Base-by-base conservation (phyloP, 2,329 filamentous ascomycete genomes). In the Fusarium penzigii region DNA sequence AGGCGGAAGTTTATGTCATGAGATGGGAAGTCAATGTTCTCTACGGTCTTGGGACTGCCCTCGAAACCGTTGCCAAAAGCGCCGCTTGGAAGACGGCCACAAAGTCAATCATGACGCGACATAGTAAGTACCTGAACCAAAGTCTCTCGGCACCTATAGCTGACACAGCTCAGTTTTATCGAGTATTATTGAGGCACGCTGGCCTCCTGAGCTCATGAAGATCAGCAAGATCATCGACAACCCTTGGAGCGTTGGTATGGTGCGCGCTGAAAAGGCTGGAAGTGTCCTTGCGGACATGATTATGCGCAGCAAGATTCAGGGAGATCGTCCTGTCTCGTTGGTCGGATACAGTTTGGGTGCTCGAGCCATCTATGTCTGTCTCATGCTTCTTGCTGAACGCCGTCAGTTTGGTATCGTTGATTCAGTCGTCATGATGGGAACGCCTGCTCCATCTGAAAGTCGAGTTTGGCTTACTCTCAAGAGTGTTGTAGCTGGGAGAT, bases 361-460 rank as follows among this genome's bases (percentile, higher is more conserved):
- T 16, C 83, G 91, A 44, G 83, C 92, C 34, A 92, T 97, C 46
- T 97, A 90, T 67, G 83, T 86, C 5, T 97, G 92, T 59, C 79
- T 97, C 14, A 87, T 89, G 75, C 83, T 79, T 32, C 78, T 97
- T 42, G 90, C 90, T 1, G 89, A 93, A 67, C 81, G 91, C 52
- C 84, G 86, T 46, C 89, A 89, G 2, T 97, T 96, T 66, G 93
- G 93, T 0, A 70, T 96, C 3, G 78, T 99, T 12, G 93, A 97
- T 66, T 90, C 88, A 34, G 92, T 88, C 2, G 84, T 96, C 25
- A 68, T 97, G 48, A 90, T 97, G 68, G 93, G 93, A 2, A 81
- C 89, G 0, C 92, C 93, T 0, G 86, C 87, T 6, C 90, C 92
- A 0, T 85, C 88, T 2, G 82, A 88, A 17, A 80, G 80, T 2